Evolutionary conservation across 441 rosid species (phyloP), one percentile per base, ranked within the genome.

Genomic region (Erodium trifolium): DNA sequence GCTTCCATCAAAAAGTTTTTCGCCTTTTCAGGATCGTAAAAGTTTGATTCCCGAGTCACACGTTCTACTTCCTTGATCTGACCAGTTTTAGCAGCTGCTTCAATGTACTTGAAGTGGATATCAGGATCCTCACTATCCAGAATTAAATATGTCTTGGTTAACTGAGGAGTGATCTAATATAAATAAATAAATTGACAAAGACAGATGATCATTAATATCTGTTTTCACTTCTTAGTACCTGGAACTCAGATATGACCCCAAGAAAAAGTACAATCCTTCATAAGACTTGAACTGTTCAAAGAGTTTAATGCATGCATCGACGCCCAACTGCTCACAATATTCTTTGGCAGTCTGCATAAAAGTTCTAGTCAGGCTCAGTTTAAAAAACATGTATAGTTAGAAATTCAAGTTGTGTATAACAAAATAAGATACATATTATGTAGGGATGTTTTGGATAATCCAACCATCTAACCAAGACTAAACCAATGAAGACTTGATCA

Each of bases 21-120:
- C 0, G 96, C 86, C 91, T 93, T 93, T 76, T 91, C 96, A 72
- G 99, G 83, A 67, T 93, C 97, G 79, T 93, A 93, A 70, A 90
- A 91, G 70, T 91, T 91, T 67, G 99, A 91, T 79, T 94, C 99
- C 68, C 99, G 84, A 53, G 97, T 91, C 63, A 94, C 99, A 17
- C 97, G 99, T 79, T 94, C 98, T 65, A 94, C 99, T 83, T 94
- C 99, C 72, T 94, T 94, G 75, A 94, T 88, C 75, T 94, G 99
- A 60, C 99, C 98, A 6, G 97, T 94, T 84, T 90, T 92, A 5
- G 98, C 96, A 57, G 97, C 99, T 6, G 99, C 88, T 75, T 93
- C 99, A 17, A 94, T 91, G 84, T 92, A 94, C 84, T 90, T 94
- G 84, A 90, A 94, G 75, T 90, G 97, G 70, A 90, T 85, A 66